These are phyloP conservation scores for Orobanche coerulescens DNA, from an alignment of 257 asterid genomes.

Conservation along the genomic window DNA sequence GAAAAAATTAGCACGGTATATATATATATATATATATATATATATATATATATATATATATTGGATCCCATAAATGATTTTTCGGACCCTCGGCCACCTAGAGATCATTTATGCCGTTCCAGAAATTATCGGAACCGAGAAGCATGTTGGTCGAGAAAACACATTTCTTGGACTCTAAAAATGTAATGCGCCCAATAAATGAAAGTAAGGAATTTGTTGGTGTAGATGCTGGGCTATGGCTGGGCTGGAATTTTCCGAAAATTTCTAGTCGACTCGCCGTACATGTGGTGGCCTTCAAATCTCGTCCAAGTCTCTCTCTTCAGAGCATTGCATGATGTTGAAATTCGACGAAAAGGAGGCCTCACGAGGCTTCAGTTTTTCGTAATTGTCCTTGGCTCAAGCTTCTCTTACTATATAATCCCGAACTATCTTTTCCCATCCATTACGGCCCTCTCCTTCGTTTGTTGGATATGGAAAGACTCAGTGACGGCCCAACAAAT, in stretches of 20 bases:
- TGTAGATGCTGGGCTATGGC: conserved; percentile 63
- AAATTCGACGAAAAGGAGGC: conserved; percentile 46
- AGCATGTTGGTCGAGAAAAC: too few species aligned
- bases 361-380: conserved; percentile 63
- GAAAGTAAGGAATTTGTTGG: too few species aligned
- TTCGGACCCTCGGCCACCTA: too few species aligned
- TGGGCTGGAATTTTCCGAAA: conserved; percentile 70
- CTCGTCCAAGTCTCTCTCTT: conserved; percentile 72
- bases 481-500: conserved; percentile 55
- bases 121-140: too few species aligned
- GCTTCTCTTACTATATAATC: conserved; percentile 54
- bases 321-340: conserved; percentile 58
- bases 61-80: too few species aligned
- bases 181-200: too few species aligned
- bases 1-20: too few species aligned
- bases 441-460: conserved; percentile 50
- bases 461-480: conserved; percentile 62
- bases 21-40: too few species aligned
- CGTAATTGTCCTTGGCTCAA: conserved; percentile 41
- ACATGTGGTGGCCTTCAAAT: conserved; percentile 85
- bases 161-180: too few species aligned
- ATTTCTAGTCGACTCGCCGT: conserved; percentile 60
- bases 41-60: too few species aligned
- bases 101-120: too few species aligned
- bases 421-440: conserved; percentile 63